These are phyloP conservation scores for Triticum monococcum DNA, from an alignment of 176 grass and related monocot genomes.

Conservation along the genomic window DNA sequence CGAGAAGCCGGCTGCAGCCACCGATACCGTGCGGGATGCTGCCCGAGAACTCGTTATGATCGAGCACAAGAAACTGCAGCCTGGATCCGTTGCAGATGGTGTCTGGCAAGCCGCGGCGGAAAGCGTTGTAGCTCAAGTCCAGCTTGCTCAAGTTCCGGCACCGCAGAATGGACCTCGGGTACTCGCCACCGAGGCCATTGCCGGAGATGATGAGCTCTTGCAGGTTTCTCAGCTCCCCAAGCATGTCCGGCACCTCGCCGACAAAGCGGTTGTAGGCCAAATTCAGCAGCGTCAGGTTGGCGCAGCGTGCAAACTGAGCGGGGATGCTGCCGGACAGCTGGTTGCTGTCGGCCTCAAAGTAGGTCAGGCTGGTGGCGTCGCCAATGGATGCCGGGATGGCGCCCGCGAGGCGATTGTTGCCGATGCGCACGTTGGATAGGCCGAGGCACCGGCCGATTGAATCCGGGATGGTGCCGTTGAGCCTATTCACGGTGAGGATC, in stretches of 20 bases:
- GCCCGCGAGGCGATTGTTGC: constrained; percentile 69
- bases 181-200: constrained; percentile 63
- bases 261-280: constrained; percentile 69
- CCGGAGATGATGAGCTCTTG: constrained; percentile 78
- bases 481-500: constrained; percentile 75
- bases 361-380: constrained; percentile 68
- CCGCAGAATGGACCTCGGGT: constrained; percentile 59
- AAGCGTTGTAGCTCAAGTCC: constrained; percentile 75
- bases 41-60: constrained; percentile 72
- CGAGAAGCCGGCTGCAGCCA: constrained; percentile 60
- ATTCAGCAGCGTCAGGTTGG: constrained; percentile 86
- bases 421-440: constrained; percentile 83
- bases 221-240: constrained; percentile 68
- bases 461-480: constrained; percentile 74
- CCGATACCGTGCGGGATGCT: constrained; percentile 57
- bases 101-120: constrained; percentile 55
- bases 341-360: constrained; percentile 90
- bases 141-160: constrained; percentile 95
- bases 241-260: constrained; percentile 52
- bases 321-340: constrained; percentile 66
- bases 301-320: constrained; percentile 62
- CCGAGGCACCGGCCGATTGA: constrained; percentile 52
- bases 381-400: constrained; percentile 67
- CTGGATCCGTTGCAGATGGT: constrained; percentile 64
- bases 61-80: constrained; percentile 82